Evolutionary conservation across 257 asterid species (phyloP), one percentile per base, ranked within the genome.

Genomic region (Knoxia roxburghii): DNA sequence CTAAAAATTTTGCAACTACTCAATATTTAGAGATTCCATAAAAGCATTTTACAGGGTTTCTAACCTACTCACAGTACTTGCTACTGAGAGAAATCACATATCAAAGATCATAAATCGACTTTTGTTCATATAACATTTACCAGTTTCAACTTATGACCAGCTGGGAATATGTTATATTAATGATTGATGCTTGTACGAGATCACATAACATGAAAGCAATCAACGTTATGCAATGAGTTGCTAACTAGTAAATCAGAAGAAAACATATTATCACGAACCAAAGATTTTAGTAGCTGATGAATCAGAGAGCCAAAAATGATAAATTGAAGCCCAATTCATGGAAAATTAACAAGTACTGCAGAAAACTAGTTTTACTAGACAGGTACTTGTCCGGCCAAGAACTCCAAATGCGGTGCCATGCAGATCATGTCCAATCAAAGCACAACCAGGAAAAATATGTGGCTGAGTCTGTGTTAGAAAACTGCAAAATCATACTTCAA

Each of bases 281-380:
- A 67, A 68, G 45, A 68, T 32, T 45, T 7, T 20, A 69, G 59
- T 29, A 58, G 37, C 50, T 27, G 14, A 46, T 69, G 23, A 32
- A 53, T 27, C 51, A 56, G 48, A n/a, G 53, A 2, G 6, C 2
- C 0, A 8, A 48, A 20, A 17, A 59, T 20, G 30, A 46, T 69
- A 48, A 30, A 62, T 20, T 26, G 21, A 45, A 20, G 14, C 2
- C 8, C 53, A 1, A 7, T 11, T 40, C 1, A 37, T 14, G 32
- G 13, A 24, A 40, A 24, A 39, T 50, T 12, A 40, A 54, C 12
- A 24, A 24, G 27, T 20, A 41, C 18, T 18, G 1, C n/a, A 1
- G 54, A 11, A 26, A n/a, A 37, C 8, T 43, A 10, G 17, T 6
- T 13, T 12, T 4, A 20, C 37, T 14, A 57, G 24, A 11, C 20